phyloP scores from a whole-genome alignment of 352 stramenopile species.

The Phytophthora podocarpi region DNA sequence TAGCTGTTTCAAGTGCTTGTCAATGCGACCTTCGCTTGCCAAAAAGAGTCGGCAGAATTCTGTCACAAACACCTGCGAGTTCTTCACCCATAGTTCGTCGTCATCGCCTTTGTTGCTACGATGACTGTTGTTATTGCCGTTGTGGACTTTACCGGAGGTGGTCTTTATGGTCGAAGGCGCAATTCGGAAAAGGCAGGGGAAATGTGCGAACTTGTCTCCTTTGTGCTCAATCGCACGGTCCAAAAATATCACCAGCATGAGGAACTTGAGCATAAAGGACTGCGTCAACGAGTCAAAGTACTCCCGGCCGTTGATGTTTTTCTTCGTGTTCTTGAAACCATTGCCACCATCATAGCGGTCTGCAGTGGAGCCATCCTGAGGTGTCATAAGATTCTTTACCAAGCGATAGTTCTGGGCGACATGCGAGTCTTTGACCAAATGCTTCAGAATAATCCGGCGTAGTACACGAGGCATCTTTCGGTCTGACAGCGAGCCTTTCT shows the following conservation, averaged over 20 bases:
- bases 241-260: slow-evolving; percentile 94
- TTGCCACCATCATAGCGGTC: slow-evolving; percentile 44
- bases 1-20: slow-evolving; percentile 91
- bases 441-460: slow-evolving; percentile 66
- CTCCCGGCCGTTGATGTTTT: slow-evolving; percentile 74
- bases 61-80: slow-evolving; percentile 91
- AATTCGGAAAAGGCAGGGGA: slow-evolving; percentile 91
- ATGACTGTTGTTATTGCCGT: slow-evolving; percentile 1
- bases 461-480: slow-evolving; percentile 61
- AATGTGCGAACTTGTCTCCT: slow-evolving; percentile 78
- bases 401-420: slow-evolving; percentile 66
- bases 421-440: slow-evolving; percentile 66
- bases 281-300: slow-evolving; percentile 88
- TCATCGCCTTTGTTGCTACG: slow-evolving; percentile 7
- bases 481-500: slow-evolving; percentile 22
- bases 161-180: slow-evolving; percentile 17
- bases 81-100: slow-evolving; percentile 80
- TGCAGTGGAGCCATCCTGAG: slow-evolving; percentile 59
- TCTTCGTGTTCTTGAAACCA: slow-evolving; percentile 61
- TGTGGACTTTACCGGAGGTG: not conserved
- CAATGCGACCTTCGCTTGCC: slow-evolving; percentile 93
- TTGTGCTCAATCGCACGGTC: slow-evolving; percentile 84
- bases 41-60: slow-evolving; percentile 94
- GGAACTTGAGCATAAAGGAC: slow-evolving; percentile 90
- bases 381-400: slow-evolving; percentile 75